Evolutionary conservation across 208 protist genomes (phyloP).

Genomic region (Crithidia brevicula): DNA sequence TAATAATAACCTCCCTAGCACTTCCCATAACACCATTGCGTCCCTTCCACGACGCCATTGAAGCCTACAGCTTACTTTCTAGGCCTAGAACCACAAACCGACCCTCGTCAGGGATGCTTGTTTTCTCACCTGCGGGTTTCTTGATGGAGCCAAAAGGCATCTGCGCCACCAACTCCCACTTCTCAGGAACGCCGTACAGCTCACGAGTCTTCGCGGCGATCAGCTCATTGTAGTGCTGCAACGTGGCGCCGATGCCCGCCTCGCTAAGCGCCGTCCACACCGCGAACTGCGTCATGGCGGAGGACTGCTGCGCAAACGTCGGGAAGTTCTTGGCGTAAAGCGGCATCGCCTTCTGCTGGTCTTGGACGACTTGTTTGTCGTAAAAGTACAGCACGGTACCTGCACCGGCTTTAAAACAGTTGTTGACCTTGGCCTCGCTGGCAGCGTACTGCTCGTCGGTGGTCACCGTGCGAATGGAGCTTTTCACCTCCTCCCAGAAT

Average conservation of each 20-base stretch:
- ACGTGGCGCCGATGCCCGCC: conserved; percentile 31
- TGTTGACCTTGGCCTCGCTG: conserved; percentile 40
- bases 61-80: background rate
- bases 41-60: no score
- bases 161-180: conserved; percentile 45
- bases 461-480: conserved; percentile 12
- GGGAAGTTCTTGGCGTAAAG: conserved; percentile 43
- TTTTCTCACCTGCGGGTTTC: conserved; percentile 24
- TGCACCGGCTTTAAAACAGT: conserved; percentile 33
- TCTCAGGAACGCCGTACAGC: conserved; percentile 25
- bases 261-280: conserved; percentile 48
- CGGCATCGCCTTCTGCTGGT: conserved; percentile 29
- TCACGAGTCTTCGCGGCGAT: conserved; percentile 21
- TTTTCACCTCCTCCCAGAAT: background rate
- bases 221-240: conserved; percentile 59
- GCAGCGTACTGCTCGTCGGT: conserved; percentile 20
- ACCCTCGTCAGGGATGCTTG: conserved; percentile 32
- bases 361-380: conserved; percentile 18
- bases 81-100: conserved; percentile 34
- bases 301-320: conserved; percentile 26
- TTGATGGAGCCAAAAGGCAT: conserved; percentile 44
- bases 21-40: no score
- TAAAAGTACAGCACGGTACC: conserved; percentile 52
- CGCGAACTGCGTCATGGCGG: conserved; percentile 47
- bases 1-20: no score